These are phyloP conservation scores for Pittosporum tobira DNA, from an alignment of 129 eudicot genomes.

Conservation along the genomic window DNA sequence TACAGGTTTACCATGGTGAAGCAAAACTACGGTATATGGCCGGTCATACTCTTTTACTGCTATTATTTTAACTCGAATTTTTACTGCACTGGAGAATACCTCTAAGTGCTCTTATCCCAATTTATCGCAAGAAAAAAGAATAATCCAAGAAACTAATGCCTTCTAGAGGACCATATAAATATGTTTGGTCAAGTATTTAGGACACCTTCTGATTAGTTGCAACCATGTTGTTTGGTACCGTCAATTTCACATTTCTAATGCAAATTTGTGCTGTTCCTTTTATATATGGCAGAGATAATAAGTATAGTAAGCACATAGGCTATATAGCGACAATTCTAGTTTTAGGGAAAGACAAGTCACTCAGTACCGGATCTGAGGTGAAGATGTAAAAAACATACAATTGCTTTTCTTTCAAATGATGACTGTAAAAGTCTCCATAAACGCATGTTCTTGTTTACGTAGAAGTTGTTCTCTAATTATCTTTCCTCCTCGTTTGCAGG, in stretches of 20 bases:
- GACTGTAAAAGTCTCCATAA: not conserved
- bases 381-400: too few relatives aligned
- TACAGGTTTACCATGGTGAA: constrained; percentile 61
- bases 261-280: too few relatives aligned
- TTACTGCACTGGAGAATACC: too few relatives aligned
- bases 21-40: constrained; percentile 70
- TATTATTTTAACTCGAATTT: not conserved
- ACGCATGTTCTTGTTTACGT: not conserved
- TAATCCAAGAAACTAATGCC: not conserved
- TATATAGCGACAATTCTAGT: too few relatives aligned
- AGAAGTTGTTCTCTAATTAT: not conserved
- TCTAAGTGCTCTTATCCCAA: too few relatives aligned
- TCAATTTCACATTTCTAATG: too few relatives aligned
- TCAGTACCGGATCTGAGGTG: not conserved
- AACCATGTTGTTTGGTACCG: too few relatives aligned
- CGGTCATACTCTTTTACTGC: not conserved
- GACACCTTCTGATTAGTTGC: not conserved
- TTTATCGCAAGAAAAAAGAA: too few relatives aligned
- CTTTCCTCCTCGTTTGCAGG: not conserved
- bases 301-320: too few relatives aligned
- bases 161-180: not conserved
- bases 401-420: not conserved
- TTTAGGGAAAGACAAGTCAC: too few relatives aligned
- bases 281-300: too few relatives aligned
- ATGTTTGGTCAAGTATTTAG: too few relatives aligned